These are phyloP conservation scores for Fraxinus baroniana DNA, from an alignment of 305 asterid species.

Conservation along the genomic window DNA sequence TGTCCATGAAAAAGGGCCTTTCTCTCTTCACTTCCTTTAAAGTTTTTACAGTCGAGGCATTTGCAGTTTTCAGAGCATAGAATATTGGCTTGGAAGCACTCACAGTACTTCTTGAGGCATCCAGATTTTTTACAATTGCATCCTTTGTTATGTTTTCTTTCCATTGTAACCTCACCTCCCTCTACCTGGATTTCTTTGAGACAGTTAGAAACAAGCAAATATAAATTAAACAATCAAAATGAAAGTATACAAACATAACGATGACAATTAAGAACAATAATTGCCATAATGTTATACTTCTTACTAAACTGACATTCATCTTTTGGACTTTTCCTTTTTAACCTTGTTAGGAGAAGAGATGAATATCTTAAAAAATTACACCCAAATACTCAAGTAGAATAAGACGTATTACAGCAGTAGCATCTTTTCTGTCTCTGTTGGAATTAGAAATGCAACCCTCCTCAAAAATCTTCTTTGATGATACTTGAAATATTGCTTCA, in stretches of 20 bases:
- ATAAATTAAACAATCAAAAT: slow-evolving; percentile 6
- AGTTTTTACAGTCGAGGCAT: slow-evolving; percentile 68
- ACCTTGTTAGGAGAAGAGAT: not conserved
- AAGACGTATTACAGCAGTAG: not conserved
- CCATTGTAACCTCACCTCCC: not conserved
- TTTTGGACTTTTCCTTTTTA: not conserved
- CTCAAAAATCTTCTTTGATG: not conserved
- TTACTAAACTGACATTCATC: not conserved
- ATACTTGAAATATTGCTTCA: not conserved
- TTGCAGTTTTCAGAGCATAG: slow-evolving; percentile 65
- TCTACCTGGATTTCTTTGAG: slow-evolving; percentile 39
- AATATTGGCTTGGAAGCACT: slow-evolving; percentile 71
- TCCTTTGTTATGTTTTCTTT: slow-evolving; percentile 47
- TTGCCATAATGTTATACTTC: not conserved
- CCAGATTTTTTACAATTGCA: slow-evolving; percentile 63
- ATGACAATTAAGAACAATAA: slow-evolving; percentile 6
- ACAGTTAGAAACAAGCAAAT: slow-evolving; percentile 14
- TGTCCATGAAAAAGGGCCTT: slow-evolving; percentile 45
- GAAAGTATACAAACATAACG: not conserved
- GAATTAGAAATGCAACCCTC: not conserved
- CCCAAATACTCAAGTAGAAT: not conserved
- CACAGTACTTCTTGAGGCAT: slow-evolving; percentile 71
- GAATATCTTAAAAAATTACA: not conserved
- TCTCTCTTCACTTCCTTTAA: slow-evolving; percentile 61
- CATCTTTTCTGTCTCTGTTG: not conserved